A percentile compares a stretch with the other conserved stretches of the same genome.
Evolutionary conservation across 176 grass and related monocot genomes (phyloP).

Genomic region (Triticum turgidum): DNA sequence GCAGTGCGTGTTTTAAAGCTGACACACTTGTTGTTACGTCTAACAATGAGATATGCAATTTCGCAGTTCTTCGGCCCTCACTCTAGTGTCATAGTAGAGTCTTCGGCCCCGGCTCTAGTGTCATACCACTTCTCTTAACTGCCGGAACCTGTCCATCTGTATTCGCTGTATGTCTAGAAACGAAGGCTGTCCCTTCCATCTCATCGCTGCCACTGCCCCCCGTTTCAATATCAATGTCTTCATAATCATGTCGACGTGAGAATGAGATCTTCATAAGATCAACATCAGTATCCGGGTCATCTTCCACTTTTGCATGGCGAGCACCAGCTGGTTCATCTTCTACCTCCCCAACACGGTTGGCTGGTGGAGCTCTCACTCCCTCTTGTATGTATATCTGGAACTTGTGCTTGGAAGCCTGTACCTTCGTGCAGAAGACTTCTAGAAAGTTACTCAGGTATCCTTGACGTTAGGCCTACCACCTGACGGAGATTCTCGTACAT

Average conservation of each 20-base stretch:
- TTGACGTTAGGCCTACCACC: slow-evolving; percentile 45
- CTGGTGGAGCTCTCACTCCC: slow-evolving; percentile 39
- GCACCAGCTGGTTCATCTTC: slow-evolving; percentile 47
- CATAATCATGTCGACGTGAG: slow-evolving; percentile 50
- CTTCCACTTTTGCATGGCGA: slow-evolving; percentile 65
- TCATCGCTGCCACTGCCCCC: slow-evolving; percentile 25
- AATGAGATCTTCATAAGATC: slow-evolving; percentile 36
- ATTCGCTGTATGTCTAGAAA: too few species aligned
- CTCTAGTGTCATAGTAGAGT: not conserved
- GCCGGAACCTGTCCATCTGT: too few species aligned
- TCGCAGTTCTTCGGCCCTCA: not conserved
- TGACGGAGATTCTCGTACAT: slow-evolving; percentile 82
- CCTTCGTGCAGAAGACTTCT: slow-evolving; percentile 57
- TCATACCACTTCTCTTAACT: not conserved
- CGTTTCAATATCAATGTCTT: slow-evolving; percentile 52
- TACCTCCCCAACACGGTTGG: slow-evolving; percentile 14
- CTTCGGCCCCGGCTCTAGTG: not conserved
- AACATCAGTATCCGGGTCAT: slow-evolving; percentile 38
- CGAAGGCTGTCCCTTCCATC: not conserved
- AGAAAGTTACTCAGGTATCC: slow-evolving; percentile 64
- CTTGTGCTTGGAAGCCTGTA: slow-evolving; percentile 65
- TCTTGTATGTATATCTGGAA: slow-evolving; percentile 48
- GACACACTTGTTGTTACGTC: too few species aligned
- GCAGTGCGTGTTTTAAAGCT: too few species aligned
- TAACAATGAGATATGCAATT: too few species aligned